Base-by-base conservation (phyloP, 306 rosid genomes). In the Biancaea sappan region DNA sequence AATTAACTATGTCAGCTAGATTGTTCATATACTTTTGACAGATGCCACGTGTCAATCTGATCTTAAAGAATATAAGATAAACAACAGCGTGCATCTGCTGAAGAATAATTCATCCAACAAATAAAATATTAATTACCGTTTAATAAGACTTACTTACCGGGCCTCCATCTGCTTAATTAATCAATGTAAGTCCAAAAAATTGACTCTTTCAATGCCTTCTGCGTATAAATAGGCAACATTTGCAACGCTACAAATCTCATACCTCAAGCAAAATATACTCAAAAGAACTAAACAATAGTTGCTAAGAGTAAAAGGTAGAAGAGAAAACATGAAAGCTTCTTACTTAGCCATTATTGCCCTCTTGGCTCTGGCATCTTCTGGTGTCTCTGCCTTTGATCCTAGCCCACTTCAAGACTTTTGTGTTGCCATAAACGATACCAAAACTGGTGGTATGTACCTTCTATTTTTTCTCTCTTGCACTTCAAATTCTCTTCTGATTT, bases 361-460 rank as follows among this genome's bases (percentile, higher is more conserved):
- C 41, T 31, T 58, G 65, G 65, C 65, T 58, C 19, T 58, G 5
- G 41, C 65, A 58, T 58, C 64, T 58, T 3, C 56, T 51, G 32
- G 51, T 40, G 79, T 41, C 69, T 73, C 59, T 60, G 86, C 86
- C 11, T 72, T 16, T 40, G 82, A 82, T 52, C 85, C 85, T 3
- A 51, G 82, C 41, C 77, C 85, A 29, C 73, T 82, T 2, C 79
- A 75, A 35, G 73, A 65, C 18, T 65, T 75, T 19, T 65, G 66
- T 9, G 66, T 75, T 8, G 79, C 65, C 12, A 28, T 65, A 4
- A 65, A 75, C 19, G 46, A 75, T 32, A 58, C 64, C 35, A 26
- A 56, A 8, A 57, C 4, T 28, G 64, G 64, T 15, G 64, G 64
- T 58, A 29, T 28, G 22, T 0, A 5, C 19, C 37, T 28, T 28